Conservation (phyloP, 1,284 basidiomycete species). For the Pterulicium gracile region DNA sequence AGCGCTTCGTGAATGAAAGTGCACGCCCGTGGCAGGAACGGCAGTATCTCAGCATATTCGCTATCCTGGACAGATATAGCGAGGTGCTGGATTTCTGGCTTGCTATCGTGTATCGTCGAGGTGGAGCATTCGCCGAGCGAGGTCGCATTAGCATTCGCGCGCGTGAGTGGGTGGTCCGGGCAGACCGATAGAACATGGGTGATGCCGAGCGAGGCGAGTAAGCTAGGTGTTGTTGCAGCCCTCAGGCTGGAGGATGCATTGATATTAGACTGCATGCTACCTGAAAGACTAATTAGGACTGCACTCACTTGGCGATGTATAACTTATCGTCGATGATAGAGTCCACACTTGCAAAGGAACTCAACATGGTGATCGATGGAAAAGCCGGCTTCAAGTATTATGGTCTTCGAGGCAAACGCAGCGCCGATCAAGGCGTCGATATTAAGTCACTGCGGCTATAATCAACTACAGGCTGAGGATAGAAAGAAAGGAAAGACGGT, state of each 20-base stretch:
- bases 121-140: no score
- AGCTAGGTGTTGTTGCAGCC: conserved; percentile 31
- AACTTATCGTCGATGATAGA: conserved; percentile 34
- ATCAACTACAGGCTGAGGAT: no score
- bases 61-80: conserved; percentile 43
- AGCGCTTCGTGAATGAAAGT: conserved; percentile 44
- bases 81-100: conserved; percentile 23
- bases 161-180: conserved; percentile 35
- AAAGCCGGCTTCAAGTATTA: no score
- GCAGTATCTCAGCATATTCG: conserved; percentile 50
- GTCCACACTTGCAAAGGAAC: conserved; percentile 14
- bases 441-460: no score
- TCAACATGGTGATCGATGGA: no score
- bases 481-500: no score
- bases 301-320: conserved; percentile 42
- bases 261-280: background rate
- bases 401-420: no score
- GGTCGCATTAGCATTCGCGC: conserved; percentile 16
- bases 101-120: background rate
- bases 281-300: conserved; percentile 1
- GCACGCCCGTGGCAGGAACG: conserved; percentile 41
- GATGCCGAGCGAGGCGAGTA: conserved; percentile 30
- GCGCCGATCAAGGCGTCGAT: no score
- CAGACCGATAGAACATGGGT: conserved; percentile 55
- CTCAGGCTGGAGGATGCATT: conserved; percentile 26